These are phyloP conservation scores for Apiospora saccharicola DNA, from an alignment of 2,329 filamentous ascomycete genomes.

Conservation along the genomic window DNA sequence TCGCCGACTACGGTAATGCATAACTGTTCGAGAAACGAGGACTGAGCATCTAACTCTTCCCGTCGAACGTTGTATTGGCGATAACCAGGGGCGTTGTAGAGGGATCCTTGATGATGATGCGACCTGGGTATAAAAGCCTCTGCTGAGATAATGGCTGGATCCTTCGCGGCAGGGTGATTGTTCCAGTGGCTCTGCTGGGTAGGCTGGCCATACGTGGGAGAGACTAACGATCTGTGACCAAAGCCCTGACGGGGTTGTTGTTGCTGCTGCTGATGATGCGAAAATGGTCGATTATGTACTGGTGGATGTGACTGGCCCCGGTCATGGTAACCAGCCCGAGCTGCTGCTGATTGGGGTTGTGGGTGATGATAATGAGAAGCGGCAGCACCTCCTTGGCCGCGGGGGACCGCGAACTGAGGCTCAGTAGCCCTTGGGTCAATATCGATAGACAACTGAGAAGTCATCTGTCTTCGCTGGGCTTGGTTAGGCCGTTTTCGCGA, in stretches of 20 bases:
- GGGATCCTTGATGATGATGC: slow-evolving; percentile 36
- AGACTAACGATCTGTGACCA: slow-evolving; percentile 28
- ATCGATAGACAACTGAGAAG: slow-evolving; percentile 63
- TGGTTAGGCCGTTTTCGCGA: slow-evolving; percentile 64
- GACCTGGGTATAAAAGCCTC: slow-evolving; percentile 37
- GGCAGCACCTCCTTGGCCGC: slow-evolving; percentile 30
- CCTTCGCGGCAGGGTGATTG: slow-evolving; percentile 27
- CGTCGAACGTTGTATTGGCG: slow-evolving; percentile 42
- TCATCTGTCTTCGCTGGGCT: slow-evolving; percentile 69
- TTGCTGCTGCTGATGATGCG: slow-evolving; percentile 24
- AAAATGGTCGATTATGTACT: slow-evolving; percentile 26
- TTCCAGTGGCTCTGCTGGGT: slow-evolving; percentile 34
- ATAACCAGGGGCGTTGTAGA: slow-evolving; percentile 42
- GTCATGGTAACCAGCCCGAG: slow-evolving; percentile 32
- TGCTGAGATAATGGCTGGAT: slow-evolving; percentile 32
- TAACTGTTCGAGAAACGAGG: slow-evolving; percentile 56
- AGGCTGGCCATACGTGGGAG: slow-evolving; percentile 26
- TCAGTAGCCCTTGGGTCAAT: slow-evolving; percentile 52
- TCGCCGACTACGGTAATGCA: slow-evolving; percentile 58
- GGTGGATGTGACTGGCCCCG: slow-evolving; percentile 26
- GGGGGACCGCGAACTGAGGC: slow-evolving; percentile 32
- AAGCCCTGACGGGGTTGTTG: slow-evolving; percentile 32
- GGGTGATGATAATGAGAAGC: slow-evolving; percentile 28
- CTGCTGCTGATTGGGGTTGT: slow-evolving; percentile 43
- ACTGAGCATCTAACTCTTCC: slow-evolving; percentile 59